These are phyloP conservation scores for Alternaria consortialis DNA, from an alignment of 2,329 filamentous ascomycete species.

Conservation along the genomic window DNA sequence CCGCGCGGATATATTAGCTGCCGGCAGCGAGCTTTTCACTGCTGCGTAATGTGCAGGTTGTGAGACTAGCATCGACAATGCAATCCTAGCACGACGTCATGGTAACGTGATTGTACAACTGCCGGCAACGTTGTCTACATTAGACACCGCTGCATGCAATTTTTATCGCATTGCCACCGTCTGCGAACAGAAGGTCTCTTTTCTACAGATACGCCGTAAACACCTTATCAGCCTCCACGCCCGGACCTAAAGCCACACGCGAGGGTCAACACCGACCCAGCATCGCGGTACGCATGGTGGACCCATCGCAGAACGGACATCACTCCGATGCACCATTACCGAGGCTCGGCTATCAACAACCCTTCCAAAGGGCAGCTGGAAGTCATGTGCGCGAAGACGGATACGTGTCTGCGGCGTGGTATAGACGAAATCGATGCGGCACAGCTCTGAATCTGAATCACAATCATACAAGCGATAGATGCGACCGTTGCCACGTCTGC, in stretches of 20 bases:
- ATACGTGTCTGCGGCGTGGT: conserved; percentile 13
- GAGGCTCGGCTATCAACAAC: conserved; percentile 20
- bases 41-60: conserved; percentile 3
- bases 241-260: conserved; percentile 9
- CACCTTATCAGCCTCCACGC: neutral
- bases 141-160: neutral
- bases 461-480: neutral
- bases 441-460: neutral
- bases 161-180: neutral
- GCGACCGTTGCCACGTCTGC: neutral
- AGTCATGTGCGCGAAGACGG: conserved; percentile 19
- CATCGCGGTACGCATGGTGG: conserved; percentile 19
- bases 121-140: neutral
- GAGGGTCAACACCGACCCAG: conserved; percentile 17
- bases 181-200: neutral
- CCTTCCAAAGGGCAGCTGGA: conserved; percentile 4
- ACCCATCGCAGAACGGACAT: conserved; percentile 20
- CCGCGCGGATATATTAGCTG: conserved; percentile 13
- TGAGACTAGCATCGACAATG: neutral
- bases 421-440: conserved; percentile 5
- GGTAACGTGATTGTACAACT: neutral
- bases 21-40: conserved; percentile 6
- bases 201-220: conserved; percentile 1
- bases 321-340: conserved; percentile 25
- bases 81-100: neutral